A percentile compares a stretch with the other conserved stretches of the same genome.
These are phyloP conservation scores for Davidsoniella neocaledoniae DNA, from an alignment of 2,329 filamentous ascomycete species.

Conservation along the genomic window DNA sequence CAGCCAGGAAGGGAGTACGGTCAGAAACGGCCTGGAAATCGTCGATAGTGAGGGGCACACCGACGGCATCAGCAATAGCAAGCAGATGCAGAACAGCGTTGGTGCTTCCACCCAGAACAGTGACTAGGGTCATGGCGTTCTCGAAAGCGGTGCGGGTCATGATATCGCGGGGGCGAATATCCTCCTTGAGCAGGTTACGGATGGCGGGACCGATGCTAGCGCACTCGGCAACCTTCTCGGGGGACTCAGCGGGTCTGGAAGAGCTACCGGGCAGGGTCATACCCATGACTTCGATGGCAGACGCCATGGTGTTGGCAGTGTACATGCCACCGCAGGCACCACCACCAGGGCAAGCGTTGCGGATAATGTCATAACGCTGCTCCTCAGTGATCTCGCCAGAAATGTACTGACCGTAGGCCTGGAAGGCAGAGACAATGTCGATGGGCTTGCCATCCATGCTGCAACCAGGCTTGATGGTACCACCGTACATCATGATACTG, in stretches of 20 bases:
- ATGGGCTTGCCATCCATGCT: conserved; percentile 84
- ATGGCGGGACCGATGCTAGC: conserved; percentile 55
- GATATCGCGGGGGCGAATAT: conserved; percentile 63
- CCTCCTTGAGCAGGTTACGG: conserved; percentile 55
- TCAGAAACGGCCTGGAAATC: conserved; percentile 75
- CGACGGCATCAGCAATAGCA: conserved; percentile 67
- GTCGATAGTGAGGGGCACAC: conserved; percentile 67
- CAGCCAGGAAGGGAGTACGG: conserved; percentile 61
- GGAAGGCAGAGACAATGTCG: conserved; percentile 80
- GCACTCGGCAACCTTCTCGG: conserved; percentile 58
- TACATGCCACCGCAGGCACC: conserved; percentile 66
- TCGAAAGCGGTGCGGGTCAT: conserved; percentile 68
- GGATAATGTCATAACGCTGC: conserved; percentile 84
- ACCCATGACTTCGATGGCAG: conserved; percentile 68
- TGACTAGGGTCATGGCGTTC: conserved; percentile 70
- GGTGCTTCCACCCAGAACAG: conserved; percentile 68
- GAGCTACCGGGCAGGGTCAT: conserved; percentile 69
- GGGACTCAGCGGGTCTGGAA: conserved; percentile 59
- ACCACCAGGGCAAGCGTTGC: conserved; percentile 53
- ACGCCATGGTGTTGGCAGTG: conserved; percentile 75
- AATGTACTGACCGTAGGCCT: conserved; percentile 91
- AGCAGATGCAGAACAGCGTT: conserved; percentile 76
- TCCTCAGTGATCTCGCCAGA: conserved; percentile 82
- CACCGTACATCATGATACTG: conserved; percentile 94
- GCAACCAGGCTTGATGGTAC: conserved; percentile 84